phyloP scores from a whole-genome alignment of 257 asterid species.

The Rubia yunnanensis region DNA sequence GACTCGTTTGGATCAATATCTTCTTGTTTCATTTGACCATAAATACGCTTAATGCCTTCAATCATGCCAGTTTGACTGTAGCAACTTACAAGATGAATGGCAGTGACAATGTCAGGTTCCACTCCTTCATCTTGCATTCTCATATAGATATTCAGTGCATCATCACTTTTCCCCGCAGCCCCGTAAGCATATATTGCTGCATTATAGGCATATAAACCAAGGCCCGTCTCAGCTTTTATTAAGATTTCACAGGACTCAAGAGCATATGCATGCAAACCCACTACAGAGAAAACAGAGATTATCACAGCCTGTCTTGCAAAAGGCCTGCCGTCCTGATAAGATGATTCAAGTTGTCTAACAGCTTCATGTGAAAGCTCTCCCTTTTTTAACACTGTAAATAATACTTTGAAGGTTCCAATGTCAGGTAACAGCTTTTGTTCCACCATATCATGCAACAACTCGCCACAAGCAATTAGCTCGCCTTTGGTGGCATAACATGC shows the following conservation, averaged over 20 bases:
- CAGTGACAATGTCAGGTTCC: conserved; percentile 68
- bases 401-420: conserved; percentile 52
- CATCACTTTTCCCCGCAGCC: conserved; percentile 51
- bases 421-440: conserved; percentile 51
- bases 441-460: conserved; percentile 72
- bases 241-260: conserved; percentile 61
- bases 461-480: conserved; percentile 61
- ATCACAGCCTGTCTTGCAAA: conserved; percentile 71
- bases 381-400: conserved; percentile 63
- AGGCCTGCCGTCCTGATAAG: conserved; percentile 55
- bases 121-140: conserved; percentile 79
- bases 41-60: conserved; percentile 78
- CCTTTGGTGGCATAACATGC: conserved; percentile 70
- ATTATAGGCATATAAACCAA: conserved; percentile 56
- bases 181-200: conserved; percentile 66
- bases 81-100: conserved; percentile 59
- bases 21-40: conserved; percentile 54
- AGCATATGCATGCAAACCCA: conserved; percentile 61
- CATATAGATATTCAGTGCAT: conserved; percentile 75
- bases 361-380: conserved; percentile 59
- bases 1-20: conserved; percentile 48
- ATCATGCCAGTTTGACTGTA: conserved; percentile 83
- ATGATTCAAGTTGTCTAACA: conserved; percentile 48
- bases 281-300: conserved; percentile 51
- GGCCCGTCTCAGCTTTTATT: conserved; percentile 29